Evolutionary conservation across 1,284 basidiomycete species (phyloP).

Genomic region (Mycosarcoma maydis): DNA sequence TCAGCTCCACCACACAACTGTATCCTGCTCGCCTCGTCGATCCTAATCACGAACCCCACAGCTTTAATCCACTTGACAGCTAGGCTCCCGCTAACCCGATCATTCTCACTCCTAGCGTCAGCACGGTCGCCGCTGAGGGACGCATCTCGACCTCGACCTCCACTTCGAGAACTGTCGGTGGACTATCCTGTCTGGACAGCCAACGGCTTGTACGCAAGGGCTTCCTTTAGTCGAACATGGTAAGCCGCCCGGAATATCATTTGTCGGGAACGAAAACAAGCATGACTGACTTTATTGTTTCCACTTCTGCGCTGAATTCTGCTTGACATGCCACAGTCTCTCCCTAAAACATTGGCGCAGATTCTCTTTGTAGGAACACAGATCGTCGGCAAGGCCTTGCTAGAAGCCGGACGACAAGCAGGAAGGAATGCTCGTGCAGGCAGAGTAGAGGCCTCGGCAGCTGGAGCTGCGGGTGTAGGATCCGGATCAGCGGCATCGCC

Average conservation of each 20-base stretch:
- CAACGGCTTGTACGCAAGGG: not conserved
- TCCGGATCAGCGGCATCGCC: conserved; percentile 61
- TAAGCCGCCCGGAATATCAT: too few species aligned
- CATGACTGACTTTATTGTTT: too few species aligned
- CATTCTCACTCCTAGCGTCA: not conserved
- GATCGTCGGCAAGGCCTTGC: conserved; percentile 90
- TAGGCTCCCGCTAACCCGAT: too few species aligned
- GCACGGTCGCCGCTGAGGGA: not conserved
- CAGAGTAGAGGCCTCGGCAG: conserved; percentile 77
- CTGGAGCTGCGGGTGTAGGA: conserved; percentile 73
- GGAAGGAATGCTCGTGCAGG: conserved; percentile 85
- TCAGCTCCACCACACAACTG: conserved; percentile 3
- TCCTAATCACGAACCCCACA: not conserved
- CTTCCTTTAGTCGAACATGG: conserved; percentile 3
- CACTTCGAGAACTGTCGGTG: conserved; percentile 6
- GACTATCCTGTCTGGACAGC: not conserved
- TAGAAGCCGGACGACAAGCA: conserved; percentile 90
- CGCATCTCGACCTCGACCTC: conserved; percentile 18
- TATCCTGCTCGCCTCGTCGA: not conserved
- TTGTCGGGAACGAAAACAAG: too few species aligned
- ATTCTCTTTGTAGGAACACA: conserved; percentile 81
- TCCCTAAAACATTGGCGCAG: conserved; percentile 77
- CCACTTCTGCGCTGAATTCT: not conserved
- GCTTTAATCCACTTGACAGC: not conserved
- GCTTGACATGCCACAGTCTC: conserved; percentile 40